Evolutionary conservation across 2,329 filamentous ascomycete species (phyloP).

Genomic region (Penicillium brasilianum): DNA sequence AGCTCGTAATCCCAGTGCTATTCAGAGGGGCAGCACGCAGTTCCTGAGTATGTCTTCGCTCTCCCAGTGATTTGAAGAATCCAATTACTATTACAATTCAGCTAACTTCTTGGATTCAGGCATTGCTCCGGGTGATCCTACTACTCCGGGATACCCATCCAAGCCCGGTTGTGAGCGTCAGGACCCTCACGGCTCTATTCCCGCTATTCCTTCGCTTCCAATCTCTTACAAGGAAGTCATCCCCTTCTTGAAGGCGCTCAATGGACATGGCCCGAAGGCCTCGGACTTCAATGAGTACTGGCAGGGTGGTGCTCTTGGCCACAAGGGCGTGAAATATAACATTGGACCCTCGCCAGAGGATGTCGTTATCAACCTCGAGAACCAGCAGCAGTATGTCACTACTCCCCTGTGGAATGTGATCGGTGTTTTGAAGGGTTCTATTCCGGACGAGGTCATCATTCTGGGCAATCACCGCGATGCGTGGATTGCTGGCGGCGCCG

Average conservation of each 20-base stretch:
- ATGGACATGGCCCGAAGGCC: constrained; percentile 81
- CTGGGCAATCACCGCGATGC: constrained; percentile 93
- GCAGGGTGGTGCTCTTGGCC: constrained; percentile 73
- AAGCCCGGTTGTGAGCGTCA: constrained; percentile 83
- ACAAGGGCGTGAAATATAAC: constrained; percentile 83
- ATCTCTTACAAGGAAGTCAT: constrained; percentile 87
- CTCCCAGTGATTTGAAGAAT: background rate
- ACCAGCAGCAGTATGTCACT: constrained; percentile 79
- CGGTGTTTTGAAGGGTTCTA: constrained; percentile 85
- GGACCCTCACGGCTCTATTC: constrained; percentile 71
- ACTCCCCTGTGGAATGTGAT: constrained; percentile 91
- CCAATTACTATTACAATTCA: background rate
- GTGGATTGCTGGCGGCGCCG: constrained; percentile 84
- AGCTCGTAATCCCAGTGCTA: constrained; percentile 83
- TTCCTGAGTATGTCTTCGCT: constrained; percentile 68
- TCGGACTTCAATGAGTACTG: constrained; percentile 74
- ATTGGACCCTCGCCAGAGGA: constrained; percentile 79
- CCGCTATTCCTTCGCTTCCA: constrained; percentile 86
- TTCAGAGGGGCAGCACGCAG: constrained; percentile 86
- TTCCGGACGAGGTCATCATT: constrained; percentile 83
- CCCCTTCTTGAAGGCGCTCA: constrained; percentile 85
- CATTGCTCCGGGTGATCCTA: constrained; percentile 73
- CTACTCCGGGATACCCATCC: constrained; percentile 91
- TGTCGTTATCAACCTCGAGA: constrained; percentile 73
- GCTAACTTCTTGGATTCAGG: constrained; percentile 44